Evolutionary conservation across 371 early-diverging fungal species (phyloP).

Genomic region (Lichtheimia corymbifera): DNA sequence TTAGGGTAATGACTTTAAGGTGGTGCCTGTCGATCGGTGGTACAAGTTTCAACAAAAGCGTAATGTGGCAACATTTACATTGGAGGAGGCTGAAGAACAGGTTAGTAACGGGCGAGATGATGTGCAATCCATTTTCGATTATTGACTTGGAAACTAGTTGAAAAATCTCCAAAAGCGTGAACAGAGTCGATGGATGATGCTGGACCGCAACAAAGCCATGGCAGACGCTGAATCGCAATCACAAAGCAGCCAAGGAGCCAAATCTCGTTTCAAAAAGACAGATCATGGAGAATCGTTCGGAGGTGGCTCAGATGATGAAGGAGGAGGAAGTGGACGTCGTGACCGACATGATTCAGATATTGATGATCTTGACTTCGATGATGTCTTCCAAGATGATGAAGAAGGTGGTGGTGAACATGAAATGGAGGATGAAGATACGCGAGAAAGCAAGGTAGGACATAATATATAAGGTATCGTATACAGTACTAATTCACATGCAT

Average conservation of each 20-base stretch:
- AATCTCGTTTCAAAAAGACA: slow-evolving; percentile 28
- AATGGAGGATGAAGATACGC: slow-evolving; percentile 64
- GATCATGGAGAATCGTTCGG: slow-evolving; percentile 25
- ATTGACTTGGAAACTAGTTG: slow-evolving; percentile 17
- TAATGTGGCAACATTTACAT: slow-evolving; percentile 76
- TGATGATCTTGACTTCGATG: slow-evolving; percentile 55
- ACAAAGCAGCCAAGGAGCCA: slow-evolving; percentile 9
- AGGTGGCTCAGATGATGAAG: slow-evolving; percentile 10
- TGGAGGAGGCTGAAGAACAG: slow-evolving; percentile 94
- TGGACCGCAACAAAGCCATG: slow-evolving; percentile 38
- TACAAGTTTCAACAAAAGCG: slow-evolving; percentile 88
- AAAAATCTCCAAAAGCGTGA: slow-evolving; percentile 61
- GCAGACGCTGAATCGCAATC: slow-evolving; percentile 19
- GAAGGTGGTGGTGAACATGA: slow-evolving; percentile 72
- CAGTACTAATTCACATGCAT: too few relatives aligned
- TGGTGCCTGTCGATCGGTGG: slow-evolving; percentile 87
- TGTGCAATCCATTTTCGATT: neutral
- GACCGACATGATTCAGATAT: slow-evolving; percentile 43
- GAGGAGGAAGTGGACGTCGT: neutral
- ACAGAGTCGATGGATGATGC: slow-evolving; percentile 76
- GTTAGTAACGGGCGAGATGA: slow-evolving; percentile 33
- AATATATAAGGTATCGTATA: too few relatives aligned
- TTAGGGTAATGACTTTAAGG: slow-evolving; percentile 79
- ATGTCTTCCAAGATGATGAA: slow-evolving; percentile 74
- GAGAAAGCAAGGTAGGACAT: slow-evolving; percentile 45